Evolutionary conservation across 306 rosid genomes (phyloP).

Genomic region (Inga oerstediana): DNA sequence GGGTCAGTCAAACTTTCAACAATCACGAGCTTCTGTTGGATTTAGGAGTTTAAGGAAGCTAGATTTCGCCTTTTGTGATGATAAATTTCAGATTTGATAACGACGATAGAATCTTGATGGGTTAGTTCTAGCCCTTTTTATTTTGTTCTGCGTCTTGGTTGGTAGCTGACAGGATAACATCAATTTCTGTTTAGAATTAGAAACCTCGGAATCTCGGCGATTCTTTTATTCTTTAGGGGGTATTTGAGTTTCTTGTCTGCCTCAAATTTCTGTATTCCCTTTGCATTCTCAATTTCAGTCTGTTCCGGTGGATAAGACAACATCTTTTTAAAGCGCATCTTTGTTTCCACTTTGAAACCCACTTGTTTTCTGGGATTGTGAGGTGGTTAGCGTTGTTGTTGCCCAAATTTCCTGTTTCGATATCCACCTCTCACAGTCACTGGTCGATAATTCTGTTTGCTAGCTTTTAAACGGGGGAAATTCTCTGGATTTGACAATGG

Average conservation of each 20-base stretch:
- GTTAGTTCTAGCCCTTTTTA: conserved; percentile 43
- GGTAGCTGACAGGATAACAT: conserved; percentile 64
- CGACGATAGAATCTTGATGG: conserved; percentile 61
- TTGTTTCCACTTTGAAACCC: conserved; percentile 17
- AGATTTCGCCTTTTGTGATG: conserved; percentile 29
- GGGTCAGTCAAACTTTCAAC: conserved; percentile 41
- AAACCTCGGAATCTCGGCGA: conserved; percentile 66
- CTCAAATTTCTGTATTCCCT: conserved; percentile 36
- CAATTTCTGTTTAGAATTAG: conserved; percentile 54
- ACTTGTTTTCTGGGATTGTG: conserved; percentile 39
- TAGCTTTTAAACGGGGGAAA: conserved; percentile 45
- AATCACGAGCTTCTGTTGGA: conserved; percentile 45
- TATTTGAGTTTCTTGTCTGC: conserved; percentile 32
- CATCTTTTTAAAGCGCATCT: conserved; percentile 53
- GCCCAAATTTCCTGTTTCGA: conserved; percentile 25
- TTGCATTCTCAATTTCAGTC: conserved; percentile 52
- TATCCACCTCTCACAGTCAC: conserved; percentile 30
- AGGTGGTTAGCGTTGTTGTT: conserved; percentile 35
- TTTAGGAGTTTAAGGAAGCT: conserved; percentile 39
- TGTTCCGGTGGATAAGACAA: conserved; percentile 69
- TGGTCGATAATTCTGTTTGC: conserved; percentile 37
- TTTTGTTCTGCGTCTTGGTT: conserved; percentile 54
- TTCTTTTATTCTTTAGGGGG: conserved; percentile 61
- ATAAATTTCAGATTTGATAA: conserved; percentile 38
- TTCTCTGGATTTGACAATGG: conserved; percentile 68